These are phyloP conservation scores for Rosa lucieae DNA, from an alignment of 306 rosid genomes.

Conservation along the genomic window DNA sequence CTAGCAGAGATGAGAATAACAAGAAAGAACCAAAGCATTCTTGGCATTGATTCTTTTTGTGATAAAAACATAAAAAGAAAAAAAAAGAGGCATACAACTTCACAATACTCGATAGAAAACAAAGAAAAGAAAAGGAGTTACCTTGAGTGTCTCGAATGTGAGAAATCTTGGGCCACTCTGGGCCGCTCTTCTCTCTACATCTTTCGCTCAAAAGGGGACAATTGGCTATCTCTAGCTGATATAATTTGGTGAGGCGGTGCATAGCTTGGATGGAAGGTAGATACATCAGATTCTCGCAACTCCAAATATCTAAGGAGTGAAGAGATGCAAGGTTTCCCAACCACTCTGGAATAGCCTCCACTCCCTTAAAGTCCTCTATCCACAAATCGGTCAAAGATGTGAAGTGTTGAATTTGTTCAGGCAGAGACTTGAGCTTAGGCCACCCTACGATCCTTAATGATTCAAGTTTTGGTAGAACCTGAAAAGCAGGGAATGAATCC, in stretches of 20 bases:
- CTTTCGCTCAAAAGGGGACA: background rate
- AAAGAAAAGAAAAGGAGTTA: background rate
- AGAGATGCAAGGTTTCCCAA: background rate
- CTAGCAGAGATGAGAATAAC: background rate
- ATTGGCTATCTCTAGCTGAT: rapidly evolving
- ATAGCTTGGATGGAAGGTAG: background rate
- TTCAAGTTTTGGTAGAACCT: background rate
- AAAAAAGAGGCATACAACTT: no score
- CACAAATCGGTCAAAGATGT: background rate
- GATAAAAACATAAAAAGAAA: no score
- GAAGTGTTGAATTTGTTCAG: background rate
- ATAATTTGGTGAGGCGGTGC: background rate
- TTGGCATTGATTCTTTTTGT: no score
- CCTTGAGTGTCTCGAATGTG: rapidly evolving
- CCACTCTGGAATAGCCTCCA: background rate
- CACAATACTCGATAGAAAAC: background rate
- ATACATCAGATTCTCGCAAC: background rate
- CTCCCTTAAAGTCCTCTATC: background rate
- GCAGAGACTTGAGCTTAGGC: background rate
- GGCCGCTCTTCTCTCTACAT: background rate
- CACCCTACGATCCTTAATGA: background rate
- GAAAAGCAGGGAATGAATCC: background rate
- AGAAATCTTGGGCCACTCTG: background rate
- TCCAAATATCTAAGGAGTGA: background rate
- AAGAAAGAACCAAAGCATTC: background rate